A percentile compares a stretch with the other conserved stretches of the same genome.
Conservation (phyloP, 331 rosid genomes). For the Phaseolus coccineus region DNA sequence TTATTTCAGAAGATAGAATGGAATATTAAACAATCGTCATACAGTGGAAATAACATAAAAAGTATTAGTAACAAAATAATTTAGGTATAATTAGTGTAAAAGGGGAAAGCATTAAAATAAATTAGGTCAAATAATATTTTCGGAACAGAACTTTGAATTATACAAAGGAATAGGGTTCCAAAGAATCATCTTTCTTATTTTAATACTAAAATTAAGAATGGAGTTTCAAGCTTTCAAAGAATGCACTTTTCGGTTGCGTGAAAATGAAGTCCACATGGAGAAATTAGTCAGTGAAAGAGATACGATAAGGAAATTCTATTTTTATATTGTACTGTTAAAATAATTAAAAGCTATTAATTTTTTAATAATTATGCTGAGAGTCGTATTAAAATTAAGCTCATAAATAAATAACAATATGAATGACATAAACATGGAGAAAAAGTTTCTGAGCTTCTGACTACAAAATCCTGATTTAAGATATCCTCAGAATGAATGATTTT, state of each 20-base stretch:
- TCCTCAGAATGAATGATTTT: constrained; percentile 34
- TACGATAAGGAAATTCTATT: too few species aligned
- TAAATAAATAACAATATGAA: neutral
- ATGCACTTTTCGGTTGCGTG: neutral
- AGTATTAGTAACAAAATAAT: too few species aligned
- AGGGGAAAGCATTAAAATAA: too few species aligned
- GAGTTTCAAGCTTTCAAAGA: neutral
- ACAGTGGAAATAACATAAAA: too few species aligned
- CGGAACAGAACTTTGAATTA: neutral
- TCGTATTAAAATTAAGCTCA: neutral
- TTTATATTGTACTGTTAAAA: too few species aligned
- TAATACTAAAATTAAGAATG: neutral
- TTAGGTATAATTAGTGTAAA: too few species aligned
- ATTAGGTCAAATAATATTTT: neutral
- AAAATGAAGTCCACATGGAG: neutral
- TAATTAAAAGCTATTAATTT: neutral
- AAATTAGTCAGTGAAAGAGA: neutral
- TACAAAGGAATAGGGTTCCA: neutral
- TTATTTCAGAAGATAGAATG: too few species aligned
- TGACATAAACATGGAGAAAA: constrained; percentile 45
- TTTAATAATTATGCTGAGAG: neutral
- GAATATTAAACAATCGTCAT: too few species aligned
- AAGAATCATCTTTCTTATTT: neutral
- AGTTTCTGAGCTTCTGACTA: constrained; percentile 38
- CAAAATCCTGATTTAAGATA: constrained; percentile 48